Conservation (phyloP, 2,329 filamentous ascomycete species). For the Paecilomyces formosus region DNA sequence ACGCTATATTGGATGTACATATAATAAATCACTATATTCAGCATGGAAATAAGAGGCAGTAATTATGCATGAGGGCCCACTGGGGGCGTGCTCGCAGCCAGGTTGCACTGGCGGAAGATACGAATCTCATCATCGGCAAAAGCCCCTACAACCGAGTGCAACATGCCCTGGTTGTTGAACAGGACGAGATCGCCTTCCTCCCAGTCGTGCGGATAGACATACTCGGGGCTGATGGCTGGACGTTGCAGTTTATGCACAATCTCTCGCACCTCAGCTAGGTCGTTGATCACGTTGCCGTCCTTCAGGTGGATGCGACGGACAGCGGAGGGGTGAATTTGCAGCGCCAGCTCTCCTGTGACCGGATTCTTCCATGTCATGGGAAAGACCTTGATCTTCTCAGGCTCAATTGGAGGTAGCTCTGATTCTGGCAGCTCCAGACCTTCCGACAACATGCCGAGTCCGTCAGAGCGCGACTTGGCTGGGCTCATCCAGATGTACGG, state of each 20-base stretch:
- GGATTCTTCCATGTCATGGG: constrained; percentile 76
- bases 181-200: constrained; percentile 67
- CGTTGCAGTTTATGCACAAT: constrained; percentile 66
- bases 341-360: constrained; percentile 57
- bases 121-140: constrained; percentile 67
- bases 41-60: not conserved
- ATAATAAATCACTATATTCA: not conserved
- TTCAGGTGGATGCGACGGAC: constrained; percentile 60
- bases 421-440: constrained; percentile 52
- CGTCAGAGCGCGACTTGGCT: constrained; percentile 59
- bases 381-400: constrained; percentile 60
- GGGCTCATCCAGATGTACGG: constrained; percentile 76
- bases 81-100: constrained; percentile 41
- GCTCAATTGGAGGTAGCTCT: constrained; percentile 59
- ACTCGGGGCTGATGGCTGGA: constrained; percentile 60
- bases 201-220: constrained; percentile 71
- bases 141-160: constrained; percentile 69
- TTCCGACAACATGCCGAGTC: constrained; percentile 64
- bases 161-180: constrained; percentile 69
- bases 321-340: constrained; percentile 69
- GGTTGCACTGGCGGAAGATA: constrained; percentile 71
- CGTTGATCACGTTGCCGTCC: constrained; percentile 62
- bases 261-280: constrained; percentile 58
- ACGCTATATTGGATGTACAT: not conserved
- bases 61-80: not conserved